Percentiles rank a stretch among this genome's conserved stretches.
Evolutionary conservation across 345 rosid species (phyloP).

Genomic region (Brassica napus): DNA sequence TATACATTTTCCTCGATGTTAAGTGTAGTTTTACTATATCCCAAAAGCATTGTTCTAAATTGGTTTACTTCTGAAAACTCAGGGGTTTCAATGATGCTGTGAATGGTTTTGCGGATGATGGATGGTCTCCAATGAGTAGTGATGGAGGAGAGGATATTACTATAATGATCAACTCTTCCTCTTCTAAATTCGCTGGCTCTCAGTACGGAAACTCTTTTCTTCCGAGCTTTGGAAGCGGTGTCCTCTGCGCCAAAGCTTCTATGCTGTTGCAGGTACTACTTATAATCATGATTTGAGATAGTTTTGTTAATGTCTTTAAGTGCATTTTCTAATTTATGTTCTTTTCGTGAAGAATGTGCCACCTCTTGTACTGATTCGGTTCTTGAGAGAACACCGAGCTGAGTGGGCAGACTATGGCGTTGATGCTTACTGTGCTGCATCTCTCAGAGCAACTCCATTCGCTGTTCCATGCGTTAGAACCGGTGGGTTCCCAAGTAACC

Average conservation of each 20-base stretch:
- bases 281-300: background rate
- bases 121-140: conserved; percentile 87
- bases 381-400: conserved; percentile 92
- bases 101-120: conserved; percentile 89
- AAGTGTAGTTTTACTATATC: background rate
- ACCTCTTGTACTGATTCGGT: conserved; percentile 82
- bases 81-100: conserved; percentile 98
- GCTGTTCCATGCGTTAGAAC: conserved; percentile 79
- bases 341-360: conserved; percentile 72
- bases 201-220: conserved; percentile 63
- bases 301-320: background rate
- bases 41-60: background rate
- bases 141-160: conserved; percentile 93
- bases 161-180: conserved; percentile 70
- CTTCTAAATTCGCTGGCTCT: conserved; percentile 65
- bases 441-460: conserved; percentile 76
- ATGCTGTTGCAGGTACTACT: conserved; percentile 83
- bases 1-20: background rate
- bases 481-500: conserved; percentile 85
- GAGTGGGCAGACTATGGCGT: conserved; percentile 98
- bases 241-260: conserved; percentile 92
- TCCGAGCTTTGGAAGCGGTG: conserved; percentile 83
- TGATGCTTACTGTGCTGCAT: conserved; percentile 78
- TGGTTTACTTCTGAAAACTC: conserved; percentile 22
- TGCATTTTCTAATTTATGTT: background rate